Evolutionary conservation across 202 grass and related monocot genomes (phyloP), one percentile per base, ranked within the genome.

Genomic region (Hordeum pubiflorum): DNA sequence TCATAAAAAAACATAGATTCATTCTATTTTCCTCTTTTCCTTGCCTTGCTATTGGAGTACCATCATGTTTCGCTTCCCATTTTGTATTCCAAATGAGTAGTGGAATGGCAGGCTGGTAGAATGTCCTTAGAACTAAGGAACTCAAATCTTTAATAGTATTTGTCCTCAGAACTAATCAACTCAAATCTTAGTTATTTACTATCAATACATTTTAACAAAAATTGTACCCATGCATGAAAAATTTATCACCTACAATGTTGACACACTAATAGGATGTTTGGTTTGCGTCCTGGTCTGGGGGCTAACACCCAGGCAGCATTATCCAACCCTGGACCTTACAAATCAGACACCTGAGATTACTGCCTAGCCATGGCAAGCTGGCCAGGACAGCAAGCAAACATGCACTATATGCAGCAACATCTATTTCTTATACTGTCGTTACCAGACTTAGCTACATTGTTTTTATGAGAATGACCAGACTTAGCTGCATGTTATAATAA

Each of bases 11-110:
- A 22, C 18, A 12, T 27, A 44, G 2, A 59, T 24, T 34, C 11
- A 26, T 34, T 81, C 17, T 73, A 13, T 52, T 64, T 74, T 26
- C 21, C 9, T 64, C 6, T 82, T 10, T 74, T 72, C 31, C 38
- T 82, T 82, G 69, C 43, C 46, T 17, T 50, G 69, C 7, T 63
- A 21, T 64, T 26, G 6, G 14, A 63, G 7, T 83, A 40, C 14
- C 33, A 71, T 65, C 22, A 18, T 64, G 58, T 63, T 82, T 52
- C 20, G 64, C 29, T 83, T 29, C n/a, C 20, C 48, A 74, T 75
- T 64, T 75, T 14, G 26, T 52, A 61, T 61, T 32, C 44, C 27
- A 24, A 5, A 23, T 63, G 57, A 4, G 39, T n/a, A 82, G 22
- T 23, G 22, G 69, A 73, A 37, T 9, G 23, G 13, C 11, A 24